Conservation (phyloP, 495 filamentous ascomycete species). For the Penicillium lagena region DNA sequence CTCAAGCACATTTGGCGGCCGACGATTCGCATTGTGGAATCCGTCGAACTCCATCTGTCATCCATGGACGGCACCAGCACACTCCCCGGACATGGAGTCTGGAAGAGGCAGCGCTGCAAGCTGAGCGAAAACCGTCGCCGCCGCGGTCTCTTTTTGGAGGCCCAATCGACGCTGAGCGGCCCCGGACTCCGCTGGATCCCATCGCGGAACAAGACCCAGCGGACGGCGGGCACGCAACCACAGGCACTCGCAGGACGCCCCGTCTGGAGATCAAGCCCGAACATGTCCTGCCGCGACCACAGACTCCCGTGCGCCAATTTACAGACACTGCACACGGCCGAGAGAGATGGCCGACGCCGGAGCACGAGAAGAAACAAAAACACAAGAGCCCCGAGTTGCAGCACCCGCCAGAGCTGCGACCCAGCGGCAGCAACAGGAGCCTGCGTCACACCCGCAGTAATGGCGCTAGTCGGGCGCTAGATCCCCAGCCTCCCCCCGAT, state of each 20-base stretch:
- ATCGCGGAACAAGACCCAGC: conserved; percentile 35
- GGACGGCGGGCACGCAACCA: conserved; percentile 12
- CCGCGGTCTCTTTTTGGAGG: conserved; percentile 23
- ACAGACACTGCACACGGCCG: conserved; percentile 47
- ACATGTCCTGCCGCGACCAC: conserved; percentile 36
- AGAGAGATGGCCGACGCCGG: conserved; percentile 43
- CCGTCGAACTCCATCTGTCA: conserved; percentile 28
- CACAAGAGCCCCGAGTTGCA: conserved; percentile 7
- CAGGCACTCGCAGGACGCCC: conserved; percentile 25
- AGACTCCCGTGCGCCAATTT: conserved; percentile 36
- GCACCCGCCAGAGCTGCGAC: conserved; percentile 27
- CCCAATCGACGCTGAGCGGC: conserved; percentile 19
- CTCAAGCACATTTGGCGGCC: conserved; percentile 4
- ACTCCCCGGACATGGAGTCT: conserved; percentile 25
- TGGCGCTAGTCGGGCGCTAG: conserved; percentile 53
- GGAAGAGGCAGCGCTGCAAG: conserved; percentile 20
- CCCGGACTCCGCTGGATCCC: conserved; percentile 32
- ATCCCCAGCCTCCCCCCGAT: conserved; percentile 22
- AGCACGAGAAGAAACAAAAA: conserved; percentile 27
- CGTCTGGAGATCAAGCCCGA: conserved; percentile 37
- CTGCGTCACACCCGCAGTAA: conserved; percentile 67
- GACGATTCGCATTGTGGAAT: conserved; percentile 20
- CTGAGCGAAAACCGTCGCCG: conserved; percentile 14
- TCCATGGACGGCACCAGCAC: conserved; percentile 28
- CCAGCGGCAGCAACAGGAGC: conserved; percentile 30